Conservation (phyloP, 2,329 filamentous ascomycete genomes). For the Tolypocladium nubicola region DNA sequence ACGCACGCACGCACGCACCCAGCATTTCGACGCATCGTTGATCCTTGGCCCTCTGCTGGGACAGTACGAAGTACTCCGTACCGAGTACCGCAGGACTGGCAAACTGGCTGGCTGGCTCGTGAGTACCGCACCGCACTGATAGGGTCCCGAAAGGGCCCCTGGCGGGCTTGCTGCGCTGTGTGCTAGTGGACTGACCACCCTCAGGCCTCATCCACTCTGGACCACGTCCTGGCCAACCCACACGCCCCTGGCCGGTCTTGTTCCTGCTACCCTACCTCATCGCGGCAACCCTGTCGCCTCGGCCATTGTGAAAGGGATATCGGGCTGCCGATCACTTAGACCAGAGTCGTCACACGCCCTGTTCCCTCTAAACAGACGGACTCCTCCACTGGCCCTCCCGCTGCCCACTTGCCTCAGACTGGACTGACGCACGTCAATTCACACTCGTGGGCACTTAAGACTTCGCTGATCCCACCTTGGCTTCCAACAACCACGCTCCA, state of each 20-base stretch:
- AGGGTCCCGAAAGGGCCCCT: neutral
- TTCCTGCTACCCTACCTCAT: slow-evolving; percentile 28
- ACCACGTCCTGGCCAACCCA: slow-evolving; percentile 4
- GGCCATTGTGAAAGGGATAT: slow-evolving; percentile 39
- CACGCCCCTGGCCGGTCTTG: slow-evolving; percentile 17
- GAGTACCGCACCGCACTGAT: neutral
- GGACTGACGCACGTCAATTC: slow-evolving; percentile 30
- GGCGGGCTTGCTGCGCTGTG: neutral
- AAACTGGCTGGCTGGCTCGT: neutral
- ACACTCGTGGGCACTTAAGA: slow-evolving; percentile 41
- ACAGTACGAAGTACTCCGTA: neutral
- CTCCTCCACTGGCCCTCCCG: slow-evolving; percentile 26
- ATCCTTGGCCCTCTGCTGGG: neutral
- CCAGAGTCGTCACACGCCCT: slow-evolving; percentile 41
- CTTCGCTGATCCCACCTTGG: slow-evolving; percentile 46
- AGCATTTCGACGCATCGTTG: too few species aligned
- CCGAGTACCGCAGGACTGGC: neutral
- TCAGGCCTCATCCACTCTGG: neutral
- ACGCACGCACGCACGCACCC: too few species aligned
- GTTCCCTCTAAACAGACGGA: slow-evolving; percentile 16
- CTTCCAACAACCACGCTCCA: slow-evolving; percentile 18
- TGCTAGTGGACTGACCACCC: neutral
- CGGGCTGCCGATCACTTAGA: slow-evolving; percentile 43
- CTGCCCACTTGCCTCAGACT: slow-evolving; percentile 26
- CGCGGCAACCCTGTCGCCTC: slow-evolving; percentile 33